These are phyloP conservation scores for Drechslerella coelobrocha DNA, from an alignment of 2,329 filamentous ascomycete genomes.

Conservation along the genomic window DNA sequence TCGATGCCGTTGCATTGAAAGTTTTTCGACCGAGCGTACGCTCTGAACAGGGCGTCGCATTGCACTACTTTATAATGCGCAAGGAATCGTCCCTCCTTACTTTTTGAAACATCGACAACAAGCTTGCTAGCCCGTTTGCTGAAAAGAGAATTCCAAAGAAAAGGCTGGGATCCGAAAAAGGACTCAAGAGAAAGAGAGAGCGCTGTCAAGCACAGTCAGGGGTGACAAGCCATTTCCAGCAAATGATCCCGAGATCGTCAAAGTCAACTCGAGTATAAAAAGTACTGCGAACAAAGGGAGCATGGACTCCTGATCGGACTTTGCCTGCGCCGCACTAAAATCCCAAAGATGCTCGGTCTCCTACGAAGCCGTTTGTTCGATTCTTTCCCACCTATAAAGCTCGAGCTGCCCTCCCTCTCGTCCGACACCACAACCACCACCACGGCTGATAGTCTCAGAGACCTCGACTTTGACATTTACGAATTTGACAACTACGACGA, in stretches of 20 bases:
- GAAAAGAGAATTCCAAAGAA: neutral
- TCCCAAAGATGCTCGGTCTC: constrained; percentile 34
- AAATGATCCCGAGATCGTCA: neutral
- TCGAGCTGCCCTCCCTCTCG: constrained; percentile 22
- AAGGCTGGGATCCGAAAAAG: constrained; percentile 1
- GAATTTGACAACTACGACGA: constrained; percentile 36
- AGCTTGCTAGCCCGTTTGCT: neutral
- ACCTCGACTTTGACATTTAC: constrained; percentile 50
- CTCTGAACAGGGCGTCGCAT: neutral
- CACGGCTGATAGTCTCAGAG: constrained; percentile 22
- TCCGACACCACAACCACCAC: constrained; percentile 5
- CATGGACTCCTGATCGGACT: constrained; percentile 3
- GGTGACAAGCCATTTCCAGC: neutral
- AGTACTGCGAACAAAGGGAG: constrained; percentile 2
- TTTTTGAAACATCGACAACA: neutral
- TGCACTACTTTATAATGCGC: neutral
- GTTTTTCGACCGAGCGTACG: neutral
- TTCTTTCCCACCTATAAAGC: constrained; percentile 48
- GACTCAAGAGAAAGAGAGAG: neutral
- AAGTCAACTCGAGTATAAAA: constrained; percentile 9
- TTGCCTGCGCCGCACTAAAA: neutral
- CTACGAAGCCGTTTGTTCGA: constrained; percentile 42
- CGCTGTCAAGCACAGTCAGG: neutral
- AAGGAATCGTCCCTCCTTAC: neutral
- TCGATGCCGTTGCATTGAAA: constrained; percentile 3